Evolutionary conservation across 345 rosid genomes (phyloP), one percentile per base, ranked within the genome.

Genomic region (Arabidopsis arenosa): DNA sequence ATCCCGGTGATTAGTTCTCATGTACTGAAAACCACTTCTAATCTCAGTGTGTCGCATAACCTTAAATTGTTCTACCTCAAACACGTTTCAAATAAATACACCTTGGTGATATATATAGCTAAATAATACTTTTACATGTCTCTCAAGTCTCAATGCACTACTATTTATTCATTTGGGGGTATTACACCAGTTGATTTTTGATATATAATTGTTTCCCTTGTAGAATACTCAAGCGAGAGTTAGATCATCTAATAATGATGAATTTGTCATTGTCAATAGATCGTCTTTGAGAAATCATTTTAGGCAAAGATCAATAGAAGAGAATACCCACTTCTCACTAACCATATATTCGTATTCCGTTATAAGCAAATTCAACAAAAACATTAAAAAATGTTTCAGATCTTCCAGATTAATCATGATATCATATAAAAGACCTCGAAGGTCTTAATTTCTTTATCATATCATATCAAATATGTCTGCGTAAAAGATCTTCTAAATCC

Each of bases 401-500:
- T 77, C 55, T 71, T 77, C 48, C 47, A 30, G 32, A 77, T 77
- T 48, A n/a, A 45, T 62, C 66, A 64, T 77, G 28, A 68, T 36
- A 63, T 62, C 70, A 49, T 59, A 40, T 40, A 60, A 68, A 68
- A 68, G 43, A 74, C 39, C 21, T 66, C 23, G 12, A 51, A 51
- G 23, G 69, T 36, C 74, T 61, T 60, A 44, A 15, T 2, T 44
- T 54, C 41, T 48, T 4, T 52, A 36, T 32, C 52, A 47, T 32
- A 63, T 44, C 53, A 39, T 56, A 77, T 71, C 72, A 77, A 64
- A 48, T 64, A 71, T 56, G 67, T 57, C 62, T 71, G 80, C 76
- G 48, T 65, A 64, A 77, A 70, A 77, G 80, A 71, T 77, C 55
- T 70, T 77, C 76, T n/a, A 71, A 71, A 77, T 77, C 72, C 76